Base-by-base conservation (phyloP, 495 filamentous ascomycete species). In the Saxophila tyrrhenica region DNA sequence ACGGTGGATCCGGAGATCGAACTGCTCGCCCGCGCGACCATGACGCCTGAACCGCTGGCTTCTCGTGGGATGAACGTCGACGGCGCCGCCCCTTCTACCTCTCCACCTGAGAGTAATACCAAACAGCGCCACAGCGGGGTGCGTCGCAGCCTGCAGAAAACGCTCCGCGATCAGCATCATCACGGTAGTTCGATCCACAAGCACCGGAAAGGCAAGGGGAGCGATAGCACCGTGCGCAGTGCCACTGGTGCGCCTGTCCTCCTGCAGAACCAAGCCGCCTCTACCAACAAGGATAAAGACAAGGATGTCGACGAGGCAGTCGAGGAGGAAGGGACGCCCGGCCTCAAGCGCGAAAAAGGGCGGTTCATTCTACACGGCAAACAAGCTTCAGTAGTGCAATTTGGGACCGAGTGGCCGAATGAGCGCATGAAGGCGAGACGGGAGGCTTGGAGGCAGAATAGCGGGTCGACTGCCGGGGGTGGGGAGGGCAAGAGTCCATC, bases 311-410 rank as follows among this genome's bases (percentile, higher is more conserved):
- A 32, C 23, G 48, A 51, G 22, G 43, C 48, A 25, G 41, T 24
- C 17, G 57, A 73, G 22, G 29, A n/a, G n/a, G 59, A 70, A 32
- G 77, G 79, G 46, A 73, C 72, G 15, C 88, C 90, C 66, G 79
- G 82, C 10, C 75, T 98, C 9, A 69, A 83, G 15, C 79, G 92
- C 17, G 85, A 84, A 23, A 79, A 83, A 11, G 87, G 88, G 11
- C 94, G 85, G 59, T 97, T 98, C 65, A 94, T 88, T 3, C 83
- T 98, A 3, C 92, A 98, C 64, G 92, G 92, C 51, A 98, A 98
- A 73, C 97, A 98, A 67, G 92, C 92, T 1, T 95, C 88, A 0
- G 85, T 98, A 48, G 83, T 98, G 55, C 94, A 87, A 24, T 95
- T 98, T 67, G 90, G 90, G 8, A 83, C 81, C 38, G 94, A 96